Evolutionary conservation across 225 moss, liverwort and hornwort species (phyloP).

Genomic region (Bryoerythrophyllum caledonicum): DNA sequence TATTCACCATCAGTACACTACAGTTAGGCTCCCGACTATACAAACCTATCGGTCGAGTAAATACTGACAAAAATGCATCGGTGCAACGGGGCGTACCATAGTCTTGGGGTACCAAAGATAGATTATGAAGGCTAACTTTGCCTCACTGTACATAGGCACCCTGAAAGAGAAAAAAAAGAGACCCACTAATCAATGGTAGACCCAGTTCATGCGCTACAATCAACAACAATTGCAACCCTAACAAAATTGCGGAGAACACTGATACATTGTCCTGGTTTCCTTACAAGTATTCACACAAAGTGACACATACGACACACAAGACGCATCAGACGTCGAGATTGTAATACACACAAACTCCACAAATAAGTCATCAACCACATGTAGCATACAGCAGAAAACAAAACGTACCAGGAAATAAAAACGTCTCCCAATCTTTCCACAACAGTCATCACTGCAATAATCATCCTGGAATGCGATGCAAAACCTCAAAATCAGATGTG

Average conservation of each 20-base stretch:
- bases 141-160: slow-evolving; percentile 92
- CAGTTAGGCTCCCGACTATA: not conserved
- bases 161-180: slow-evolving; percentile 41
- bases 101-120: slow-evolving; percentile 92
- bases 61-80: no score
- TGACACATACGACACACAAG: not conserved
- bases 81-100: no score
- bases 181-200: not conserved
- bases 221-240: not conserved
- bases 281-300: not conserved
- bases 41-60: not conserved
- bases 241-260: not conserved
- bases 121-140: slow-evolving; percentile 87
- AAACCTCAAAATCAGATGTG: slow-evolving; percentile 4
- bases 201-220: not conserved
- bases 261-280: not conserved
- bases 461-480: slow-evolving; percentile 60
- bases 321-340: not conserved
- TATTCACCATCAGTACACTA: not conserved
- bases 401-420: slow-evolving; percentile 70
- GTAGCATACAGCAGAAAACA: not conserved
- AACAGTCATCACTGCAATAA: slow-evolving; percentile 72
- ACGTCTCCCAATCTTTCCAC: slow-evolving; percentile 82
- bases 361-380: not conserved
- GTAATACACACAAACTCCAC: not conserved